Evolutionary conservation across 148 eudicot species (phyloP).

Genomic region (Mesembryanthemum crystallinum): DNA sequence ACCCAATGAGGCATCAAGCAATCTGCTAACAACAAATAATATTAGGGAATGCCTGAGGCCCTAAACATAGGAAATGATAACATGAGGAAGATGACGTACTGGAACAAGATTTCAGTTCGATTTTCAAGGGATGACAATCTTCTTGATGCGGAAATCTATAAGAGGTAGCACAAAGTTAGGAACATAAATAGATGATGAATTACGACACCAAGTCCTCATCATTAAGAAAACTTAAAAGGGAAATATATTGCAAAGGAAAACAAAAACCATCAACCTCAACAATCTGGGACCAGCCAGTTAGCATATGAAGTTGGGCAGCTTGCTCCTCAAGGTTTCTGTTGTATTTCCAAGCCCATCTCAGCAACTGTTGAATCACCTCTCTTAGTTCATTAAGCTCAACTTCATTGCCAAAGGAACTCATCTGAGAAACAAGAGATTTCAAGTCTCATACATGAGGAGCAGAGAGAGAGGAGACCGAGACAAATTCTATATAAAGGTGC

Average conservation of each 20-base stretch:
- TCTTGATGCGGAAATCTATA: constrained; percentile 81
- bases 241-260: not conserved
- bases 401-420: constrained; percentile 64
- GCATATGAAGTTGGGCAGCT: constrained; percentile 98
- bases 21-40: constrained; percentile 37
- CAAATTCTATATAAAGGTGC: not conserved
- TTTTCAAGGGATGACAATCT: constrained; percentile 70
- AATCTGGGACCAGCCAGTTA: constrained; percentile 92
- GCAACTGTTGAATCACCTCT: constrained; percentile 67
- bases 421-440: constrained; percentile 42
- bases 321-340: constrained; percentile 96
- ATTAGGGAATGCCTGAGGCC: constrained; percentile 15
- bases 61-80: constrained; percentile 11
- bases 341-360: constrained; percentile 97
- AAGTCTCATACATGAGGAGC: constrained; percentile 28
- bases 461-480: not conserved
- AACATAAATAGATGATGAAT: not conserved
- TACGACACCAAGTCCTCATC: not conserved
- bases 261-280: constrained; percentile 56
- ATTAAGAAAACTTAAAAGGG: not conserved
- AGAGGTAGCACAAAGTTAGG: constrained; percentile 13
- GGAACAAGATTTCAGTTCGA: constrained; percentile 77
- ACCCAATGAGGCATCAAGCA: constrained; percentile 82
- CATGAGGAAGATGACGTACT: constrained; percentile 44
- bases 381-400: constrained; percentile 74